Percentiles rank a stretch among this genome's conserved stretches.
Evolutionary conservation across 257 asterid genomes (phyloP).

Genomic region (Henckelia pumila): DNA sequence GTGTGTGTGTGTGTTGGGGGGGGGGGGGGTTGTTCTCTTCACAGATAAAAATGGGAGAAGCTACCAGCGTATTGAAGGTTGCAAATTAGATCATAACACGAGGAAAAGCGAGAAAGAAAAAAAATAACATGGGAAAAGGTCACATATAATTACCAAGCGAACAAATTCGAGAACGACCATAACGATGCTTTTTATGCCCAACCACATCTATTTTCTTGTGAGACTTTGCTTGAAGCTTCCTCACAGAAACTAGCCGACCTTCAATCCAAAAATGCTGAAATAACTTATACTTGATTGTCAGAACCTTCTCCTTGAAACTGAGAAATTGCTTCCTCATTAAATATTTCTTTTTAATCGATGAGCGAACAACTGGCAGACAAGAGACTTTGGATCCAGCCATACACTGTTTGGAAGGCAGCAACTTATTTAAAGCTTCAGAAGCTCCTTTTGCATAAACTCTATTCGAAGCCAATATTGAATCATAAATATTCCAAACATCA

Average conservation of each 20-base stretch:
- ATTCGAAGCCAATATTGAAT: conserved; percentile 58
- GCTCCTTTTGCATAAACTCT: conserved; percentile 44
- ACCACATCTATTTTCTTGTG: conserved; percentile 65
- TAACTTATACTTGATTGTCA: conserved; percentile 63
- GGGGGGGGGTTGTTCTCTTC: no score
- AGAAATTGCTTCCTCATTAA: conserved; percentile 41
- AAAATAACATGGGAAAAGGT: conserved; percentile 15
- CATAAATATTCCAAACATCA: conserved; percentile 36
- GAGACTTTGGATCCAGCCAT: conserved; percentile 27
- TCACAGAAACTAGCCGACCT: conserved; percentile 55
- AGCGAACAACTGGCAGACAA: conserved; percentile 34
- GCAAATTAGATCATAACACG: neutral
- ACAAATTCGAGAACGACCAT: conserved; percentile 50
- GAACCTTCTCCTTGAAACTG: conserved; percentile 63
- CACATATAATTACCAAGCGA: conserved; percentile 47
- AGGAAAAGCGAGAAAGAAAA: neutral
- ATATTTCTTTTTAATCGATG: conserved; percentile 45
- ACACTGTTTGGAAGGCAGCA: conserved; percentile 45
- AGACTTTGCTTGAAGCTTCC: conserved; percentile 62
- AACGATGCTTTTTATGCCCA: conserved; percentile 56
- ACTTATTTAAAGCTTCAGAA: conserved; percentile 53
- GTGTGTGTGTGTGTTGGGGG: no score
- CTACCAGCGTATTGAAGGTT: neutral
- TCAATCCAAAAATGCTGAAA: conserved; percentile 84
- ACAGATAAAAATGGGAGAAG: no score